Evolutionary conservation across 164 flowering plant species (phyloP).

Genomic region (Annona cherimola): DNA sequence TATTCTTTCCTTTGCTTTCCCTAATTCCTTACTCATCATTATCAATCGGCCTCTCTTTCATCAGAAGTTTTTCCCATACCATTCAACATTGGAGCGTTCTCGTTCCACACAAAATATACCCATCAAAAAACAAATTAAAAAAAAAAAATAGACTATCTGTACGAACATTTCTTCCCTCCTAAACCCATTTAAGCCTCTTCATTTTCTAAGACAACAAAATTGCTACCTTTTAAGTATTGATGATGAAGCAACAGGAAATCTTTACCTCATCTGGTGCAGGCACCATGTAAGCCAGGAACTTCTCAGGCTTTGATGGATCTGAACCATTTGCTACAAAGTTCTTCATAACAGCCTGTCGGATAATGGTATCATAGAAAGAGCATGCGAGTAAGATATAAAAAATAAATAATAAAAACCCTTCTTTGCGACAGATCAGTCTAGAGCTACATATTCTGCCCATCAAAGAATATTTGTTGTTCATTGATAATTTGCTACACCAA

Average conservation of each 20-base stretch:
- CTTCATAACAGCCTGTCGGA: constrained; percentile 82
- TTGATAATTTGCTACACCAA: too few relatives aligned
- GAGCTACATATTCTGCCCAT: too few relatives aligned
- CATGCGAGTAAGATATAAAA: background rate
- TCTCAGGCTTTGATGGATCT: constrained; percentile 68
- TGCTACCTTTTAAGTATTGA: background rate
- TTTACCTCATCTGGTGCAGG: constrained; percentile 78
- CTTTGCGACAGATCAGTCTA: too few relatives aligned
- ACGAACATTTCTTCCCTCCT: background rate
- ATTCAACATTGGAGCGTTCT: too few relatives aligned
- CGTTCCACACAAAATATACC: too few relatives aligned
- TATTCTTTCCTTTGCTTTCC: too few relatives aligned
- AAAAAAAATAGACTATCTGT: background rate
- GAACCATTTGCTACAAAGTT: constrained; percentile 59
- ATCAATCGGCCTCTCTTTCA: too few relatives aligned
- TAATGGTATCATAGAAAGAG: background rate
- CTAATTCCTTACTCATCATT: too few relatives aligned
- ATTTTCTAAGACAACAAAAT: background rate
- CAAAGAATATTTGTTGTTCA: too few relatives aligned
- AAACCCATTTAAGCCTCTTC: background rate
- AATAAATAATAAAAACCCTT: too few relatives aligned
- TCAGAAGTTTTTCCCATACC: too few relatives aligned
- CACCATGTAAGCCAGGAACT: constrained; percentile 89
- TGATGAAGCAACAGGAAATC: background rate
- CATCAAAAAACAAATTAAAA: too few relatives aligned